These are phyloP conservation scores for Penicillium daleae DNA, from an alignment of 495 filamentous ascomycete genomes.

Conservation along the genomic window DNA sequence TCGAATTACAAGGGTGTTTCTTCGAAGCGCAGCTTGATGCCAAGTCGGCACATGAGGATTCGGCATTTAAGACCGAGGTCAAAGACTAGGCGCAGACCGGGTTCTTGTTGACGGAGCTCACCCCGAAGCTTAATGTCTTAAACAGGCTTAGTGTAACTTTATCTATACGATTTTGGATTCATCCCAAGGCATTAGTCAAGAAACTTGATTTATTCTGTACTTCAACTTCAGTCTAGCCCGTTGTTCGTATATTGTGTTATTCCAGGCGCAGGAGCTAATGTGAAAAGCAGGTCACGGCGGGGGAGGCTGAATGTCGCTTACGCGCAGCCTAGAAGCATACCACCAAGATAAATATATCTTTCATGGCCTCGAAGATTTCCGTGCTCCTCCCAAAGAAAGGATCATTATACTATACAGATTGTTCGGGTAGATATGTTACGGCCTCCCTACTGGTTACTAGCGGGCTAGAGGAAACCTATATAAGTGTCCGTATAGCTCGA, in stretches of 20 bases:
- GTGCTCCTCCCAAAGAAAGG: no score
- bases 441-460: no score
- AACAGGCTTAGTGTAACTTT: conserved; percentile 5
- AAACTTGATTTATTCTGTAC: not conserved
- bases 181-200: not conserved
- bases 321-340: no score
- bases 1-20: not conserved
- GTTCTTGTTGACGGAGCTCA: not conserved
- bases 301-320: no score
- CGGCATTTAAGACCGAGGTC: conserved; percentile 9
- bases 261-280: no score
- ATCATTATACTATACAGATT: no score
- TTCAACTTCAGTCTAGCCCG: not conserved
- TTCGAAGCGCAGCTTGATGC: not conserved
- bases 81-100: not conserved
- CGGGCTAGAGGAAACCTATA: no score
- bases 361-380: no score
- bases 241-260: not conserved
- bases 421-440: no score
- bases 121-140: not conserved
- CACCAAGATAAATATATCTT: no score
- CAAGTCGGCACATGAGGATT: conserved; percentile 12
- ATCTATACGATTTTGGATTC: not conserved
- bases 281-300: no score
- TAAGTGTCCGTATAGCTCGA: no score